These are phyloP conservation scores for Babesia caballi DNA, from an alignment of 169 alveolate species.

Conservation along the genomic window DNA sequence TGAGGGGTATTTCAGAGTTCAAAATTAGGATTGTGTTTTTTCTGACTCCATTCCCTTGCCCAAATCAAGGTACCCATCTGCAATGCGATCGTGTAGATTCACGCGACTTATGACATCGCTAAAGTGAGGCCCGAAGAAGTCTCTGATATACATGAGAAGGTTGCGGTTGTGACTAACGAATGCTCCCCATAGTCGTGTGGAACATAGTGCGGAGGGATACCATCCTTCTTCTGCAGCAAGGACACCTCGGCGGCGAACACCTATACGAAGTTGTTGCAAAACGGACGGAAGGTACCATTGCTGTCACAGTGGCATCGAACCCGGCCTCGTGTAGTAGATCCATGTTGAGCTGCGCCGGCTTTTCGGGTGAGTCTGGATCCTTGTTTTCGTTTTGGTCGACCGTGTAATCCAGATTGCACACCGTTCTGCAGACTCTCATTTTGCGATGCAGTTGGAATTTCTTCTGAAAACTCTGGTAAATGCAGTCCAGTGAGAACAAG, in stretches of 20 bases:
- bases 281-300: constrained; percentile 44
- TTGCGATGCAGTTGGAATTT: neutral
- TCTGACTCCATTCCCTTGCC: no score
- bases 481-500: neutral
- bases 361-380: no score
- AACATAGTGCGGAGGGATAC: neutral
- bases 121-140: constrained; percentile 28
- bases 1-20: no score
- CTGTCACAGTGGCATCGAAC: constrained; percentile 70
- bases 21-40: no score
- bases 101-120: constrained; percentile 27
- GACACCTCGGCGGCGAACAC: constrained; percentile 40
- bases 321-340: constrained; percentile 72
- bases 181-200: neutral
- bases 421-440: neutral
- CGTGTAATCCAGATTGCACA: constrained; percentile 16
- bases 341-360: neutral
- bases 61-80: neutral
- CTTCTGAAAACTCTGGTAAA: neutral
- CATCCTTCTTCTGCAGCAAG: neutral
- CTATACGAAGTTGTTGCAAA: neutral
- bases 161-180: no score
- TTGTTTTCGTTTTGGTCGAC: no score
- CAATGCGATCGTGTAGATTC: constrained; percentile 48
- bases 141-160: no score